These are phyloP conservation scores for Ambrosia hybrid DNA, from an alignment of 140 eudicot genomes.

Conservation along the genomic window DNA sequence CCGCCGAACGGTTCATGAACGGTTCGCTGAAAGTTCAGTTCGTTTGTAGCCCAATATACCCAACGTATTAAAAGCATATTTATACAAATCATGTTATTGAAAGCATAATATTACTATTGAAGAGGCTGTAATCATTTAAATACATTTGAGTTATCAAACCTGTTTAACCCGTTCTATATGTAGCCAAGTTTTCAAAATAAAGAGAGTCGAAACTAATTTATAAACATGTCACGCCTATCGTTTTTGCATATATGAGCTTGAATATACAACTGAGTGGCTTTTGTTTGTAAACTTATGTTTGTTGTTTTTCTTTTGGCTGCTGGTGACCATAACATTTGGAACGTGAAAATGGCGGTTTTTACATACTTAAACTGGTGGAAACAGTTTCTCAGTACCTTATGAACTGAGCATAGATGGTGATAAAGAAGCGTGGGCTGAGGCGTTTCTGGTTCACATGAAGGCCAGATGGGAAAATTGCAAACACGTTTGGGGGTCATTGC, in stretches of 20 bases:
- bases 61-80: background rate
- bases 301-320: constrained; percentile 16
- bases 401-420: constrained; percentile 79
- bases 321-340: background rate
- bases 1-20: too few relatives aligned
- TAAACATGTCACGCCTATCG: background rate
- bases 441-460: constrained; percentile 45
- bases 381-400: constrained; percentile 90
- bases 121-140: background rate
- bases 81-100: background rate
- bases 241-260: background rate
- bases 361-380: constrained; percentile 14
- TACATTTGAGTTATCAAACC: background rate
- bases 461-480: constrained; percentile 58
- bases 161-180: background rate
- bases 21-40: too few relatives aligned
- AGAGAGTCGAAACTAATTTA: background rate
- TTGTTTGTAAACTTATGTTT: background rate
- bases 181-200: background rate
- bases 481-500: constrained; percentile 70
- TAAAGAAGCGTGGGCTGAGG: constrained; percentile 69
- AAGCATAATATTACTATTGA: background rate
- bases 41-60: too few relatives aligned
- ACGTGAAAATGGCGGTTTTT: constrained; percentile 13
- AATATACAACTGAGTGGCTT: background rate